These are phyloP conservation scores for Trypanosoma cruzi DNA, from an alignment of 208 protist genomes.

Conservation along the genomic window DNA sequence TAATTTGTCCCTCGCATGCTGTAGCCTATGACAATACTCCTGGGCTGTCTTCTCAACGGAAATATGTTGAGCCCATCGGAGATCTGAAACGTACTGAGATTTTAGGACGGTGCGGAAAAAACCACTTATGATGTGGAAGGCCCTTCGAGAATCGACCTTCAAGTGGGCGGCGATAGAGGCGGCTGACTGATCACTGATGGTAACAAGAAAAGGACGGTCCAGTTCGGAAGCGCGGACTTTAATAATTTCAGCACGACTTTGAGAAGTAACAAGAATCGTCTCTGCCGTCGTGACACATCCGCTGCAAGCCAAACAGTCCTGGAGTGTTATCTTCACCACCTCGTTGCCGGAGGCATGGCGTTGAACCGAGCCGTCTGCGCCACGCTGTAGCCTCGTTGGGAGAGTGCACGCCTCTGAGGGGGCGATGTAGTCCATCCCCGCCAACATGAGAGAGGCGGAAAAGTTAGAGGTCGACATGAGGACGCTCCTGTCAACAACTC, in stretches of 20 bases:
- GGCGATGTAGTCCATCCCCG: conserved; percentile 87
- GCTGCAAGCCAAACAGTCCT: conserved; percentile 92
- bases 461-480: conserved; percentile 28
- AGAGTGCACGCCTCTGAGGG: conserved; percentile 75
- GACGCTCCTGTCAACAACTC: background rate
- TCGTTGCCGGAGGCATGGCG: conserved; percentile 27
- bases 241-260: conserved; percentile 58
- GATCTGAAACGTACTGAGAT: conserved; percentile 73
- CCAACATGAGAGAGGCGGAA: conserved; percentile 75
- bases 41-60: conserved; percentile 68
- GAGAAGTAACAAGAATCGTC: conserved; percentile 93
- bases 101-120: conserved; percentile 71
- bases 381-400: conserved; percentile 22
- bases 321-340: conserved; percentile 75
- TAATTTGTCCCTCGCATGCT: conserved; percentile 37
- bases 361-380: conserved; percentile 4
- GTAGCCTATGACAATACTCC: conserved; percentile 77
- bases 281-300: conserved; percentile 99
- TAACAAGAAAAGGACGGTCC: conserved; percentile 74
- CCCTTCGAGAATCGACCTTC: conserved; percentile 33
- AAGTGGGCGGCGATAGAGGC: conserved; percentile 93
- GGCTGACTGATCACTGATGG: conserved; percentile 92
- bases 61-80: conserved; percentile 73
- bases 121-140: conserved; percentile 55
- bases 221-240: conserved; percentile 13